Conservation (phyloP, 2,329 filamentous ascomycete species). For the Thermochaetoides dissita region DNA sequence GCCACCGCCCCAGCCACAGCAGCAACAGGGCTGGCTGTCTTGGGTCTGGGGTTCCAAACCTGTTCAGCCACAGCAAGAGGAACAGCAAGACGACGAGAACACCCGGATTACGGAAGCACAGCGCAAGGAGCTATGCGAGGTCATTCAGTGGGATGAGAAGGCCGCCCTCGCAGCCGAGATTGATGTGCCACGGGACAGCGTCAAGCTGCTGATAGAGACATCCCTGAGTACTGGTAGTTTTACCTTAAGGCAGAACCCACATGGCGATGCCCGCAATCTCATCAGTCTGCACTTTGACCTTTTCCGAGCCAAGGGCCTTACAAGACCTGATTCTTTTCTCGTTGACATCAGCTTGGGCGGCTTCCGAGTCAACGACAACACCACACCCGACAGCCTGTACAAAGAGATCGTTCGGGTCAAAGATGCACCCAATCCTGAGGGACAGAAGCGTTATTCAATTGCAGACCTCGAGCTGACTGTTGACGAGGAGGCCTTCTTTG, state of each 20-base stretch:
- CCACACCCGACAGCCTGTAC: constrained; percentile 78
- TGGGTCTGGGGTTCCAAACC: constrained; percentile 79
- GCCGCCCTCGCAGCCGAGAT: constrained; percentile 74
- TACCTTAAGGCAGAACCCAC: constrained; percentile 73
- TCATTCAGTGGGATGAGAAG: constrained; percentile 98
- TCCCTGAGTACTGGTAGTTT: constrained; percentile 94
- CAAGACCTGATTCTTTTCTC: constrained; percentile 81
- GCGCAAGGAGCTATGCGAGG: constrained; percentile 88
- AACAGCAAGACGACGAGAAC: constrained; percentile 53
- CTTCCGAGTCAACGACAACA: constrained; percentile 88
- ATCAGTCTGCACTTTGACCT: constrained; percentile 87
- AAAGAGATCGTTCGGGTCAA: constrained; percentile 95
- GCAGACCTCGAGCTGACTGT: constrained; percentile 33
- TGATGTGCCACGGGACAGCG: constrained; percentile 75
- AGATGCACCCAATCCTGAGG: constrained; percentile 49
- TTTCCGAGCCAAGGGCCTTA: constrained; percentile 79
- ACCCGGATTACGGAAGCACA: constrained; percentile 90
- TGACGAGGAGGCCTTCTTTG: constrained; percentile 67
- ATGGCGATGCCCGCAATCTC: constrained; percentile 65
- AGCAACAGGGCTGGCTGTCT: constrained; percentile 69
- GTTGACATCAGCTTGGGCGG: constrained; percentile 83
- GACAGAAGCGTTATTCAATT: constrained; percentile 36
- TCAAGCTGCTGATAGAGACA: constrained; percentile 86
- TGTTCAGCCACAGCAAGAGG: constrained; percentile 29
- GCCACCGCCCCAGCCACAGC: constrained; percentile 30